phyloP scores from a whole-genome alignment of 768 basidiomycete genomes.

The Pleurotus tuber-regium region DNA sequence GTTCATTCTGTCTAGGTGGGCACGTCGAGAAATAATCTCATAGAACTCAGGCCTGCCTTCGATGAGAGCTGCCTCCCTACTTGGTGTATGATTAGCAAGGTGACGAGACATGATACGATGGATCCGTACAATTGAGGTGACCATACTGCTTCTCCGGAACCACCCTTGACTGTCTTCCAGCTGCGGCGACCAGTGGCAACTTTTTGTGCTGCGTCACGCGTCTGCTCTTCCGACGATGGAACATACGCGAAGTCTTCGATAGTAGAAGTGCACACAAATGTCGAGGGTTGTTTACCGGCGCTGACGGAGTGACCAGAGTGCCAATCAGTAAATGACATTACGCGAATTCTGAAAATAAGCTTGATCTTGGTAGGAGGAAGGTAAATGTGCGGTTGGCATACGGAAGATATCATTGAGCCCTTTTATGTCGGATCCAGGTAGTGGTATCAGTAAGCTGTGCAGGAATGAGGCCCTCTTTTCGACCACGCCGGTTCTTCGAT shows the following conservation, averaged over 20 bases:
- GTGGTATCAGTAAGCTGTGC: background rate
- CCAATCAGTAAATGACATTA: slow-evolving; percentile 8
- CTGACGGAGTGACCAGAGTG: background rate
- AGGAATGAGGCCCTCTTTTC: background rate
- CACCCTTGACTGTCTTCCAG: slow-evolving; percentile 54
- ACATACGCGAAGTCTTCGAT: slow-evolving; percentile 41
- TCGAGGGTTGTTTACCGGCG: slow-evolving; percentile 17
- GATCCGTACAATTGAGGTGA: slow-evolving; percentile 42
- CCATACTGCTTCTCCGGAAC: slow-evolving; percentile 52
- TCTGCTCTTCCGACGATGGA: slow-evolving; percentile 34
- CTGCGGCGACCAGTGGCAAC: slow-evolving; percentile 45
- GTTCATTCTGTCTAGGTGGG: background rate
- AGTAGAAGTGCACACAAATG: slow-evolving; percentile 33
- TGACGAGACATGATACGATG: background rate
- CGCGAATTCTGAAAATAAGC: background rate
- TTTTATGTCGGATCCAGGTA: background rate
- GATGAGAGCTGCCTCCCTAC: slow-evolving; percentile 47
- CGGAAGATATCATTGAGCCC: background rate
- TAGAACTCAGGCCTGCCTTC: slow-evolving; percentile 36
- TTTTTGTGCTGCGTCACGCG: slow-evolving; percentile 28
- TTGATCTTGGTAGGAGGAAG: background rate
- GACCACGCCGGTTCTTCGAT: background rate
- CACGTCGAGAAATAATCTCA: background rate
- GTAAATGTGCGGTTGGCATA: background rate
- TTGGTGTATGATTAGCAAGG: background rate